Conservation (phyloP, 2,329 filamentous ascomycete genomes). For the Scedosporium minutisporum region DNA sequence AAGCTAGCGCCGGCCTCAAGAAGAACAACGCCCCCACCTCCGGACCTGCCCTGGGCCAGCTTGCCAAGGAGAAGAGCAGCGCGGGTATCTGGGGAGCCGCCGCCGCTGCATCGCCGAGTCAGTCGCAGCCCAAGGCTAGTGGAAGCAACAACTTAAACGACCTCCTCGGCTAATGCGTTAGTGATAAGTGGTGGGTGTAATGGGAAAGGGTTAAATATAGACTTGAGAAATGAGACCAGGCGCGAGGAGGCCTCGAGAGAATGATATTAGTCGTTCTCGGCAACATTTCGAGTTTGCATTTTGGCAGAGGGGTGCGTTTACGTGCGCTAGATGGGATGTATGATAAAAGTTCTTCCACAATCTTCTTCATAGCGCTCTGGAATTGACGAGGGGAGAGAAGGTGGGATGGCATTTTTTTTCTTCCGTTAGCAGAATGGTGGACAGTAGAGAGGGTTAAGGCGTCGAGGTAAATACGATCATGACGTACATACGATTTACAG, state of each 20-base stretch:
- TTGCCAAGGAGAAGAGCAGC: conserved; percentile 96
- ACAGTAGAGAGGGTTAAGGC: not conserved
- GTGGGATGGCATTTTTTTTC: not conserved
- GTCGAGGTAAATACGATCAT: not conserved
- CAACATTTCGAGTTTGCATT: not conserved
- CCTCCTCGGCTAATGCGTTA: conserved; percentile 31
- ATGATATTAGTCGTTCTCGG: not conserved
- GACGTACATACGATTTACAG: not conserved
- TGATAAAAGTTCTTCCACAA: not conserved
- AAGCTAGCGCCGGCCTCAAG: conserved; percentile 64
- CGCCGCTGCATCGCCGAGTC: conserved; percentile 23
- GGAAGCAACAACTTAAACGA: conserved; percentile 33
- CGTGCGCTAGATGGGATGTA: not conserved
- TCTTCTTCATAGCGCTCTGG: not conserved
- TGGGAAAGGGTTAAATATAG: not conserved
- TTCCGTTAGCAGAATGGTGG: not conserved
- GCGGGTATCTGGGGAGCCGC: conserved; percentile 87
- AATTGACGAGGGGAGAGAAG: not conserved
- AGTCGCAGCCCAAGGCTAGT: conserved; percentile 15
- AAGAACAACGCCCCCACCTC: conserved; percentile 53
- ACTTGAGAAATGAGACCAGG: not conserved
- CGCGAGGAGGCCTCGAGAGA: not conserved
- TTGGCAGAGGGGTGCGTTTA: not conserved
- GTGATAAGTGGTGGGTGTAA: not conserved
- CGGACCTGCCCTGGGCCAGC: conserved; percentile 76